phyloP scores from a whole-genome alignment of 495 filamentous ascomycete genomes.

The Hypoxylon fragiforme region DNA sequence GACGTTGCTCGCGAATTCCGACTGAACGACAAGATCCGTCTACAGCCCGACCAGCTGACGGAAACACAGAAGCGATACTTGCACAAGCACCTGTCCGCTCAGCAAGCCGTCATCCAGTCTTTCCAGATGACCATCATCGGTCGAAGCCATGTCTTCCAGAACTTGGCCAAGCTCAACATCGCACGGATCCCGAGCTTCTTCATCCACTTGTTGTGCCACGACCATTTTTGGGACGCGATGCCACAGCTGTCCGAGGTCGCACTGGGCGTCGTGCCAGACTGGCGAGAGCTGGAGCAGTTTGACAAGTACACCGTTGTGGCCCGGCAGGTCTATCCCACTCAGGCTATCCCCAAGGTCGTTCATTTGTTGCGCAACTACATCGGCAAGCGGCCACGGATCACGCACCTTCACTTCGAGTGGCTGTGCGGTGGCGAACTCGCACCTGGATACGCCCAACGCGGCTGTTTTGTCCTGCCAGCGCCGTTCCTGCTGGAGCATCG shows the following conservation, averaged over 20 bases:
- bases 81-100: constrained; percentile 60
- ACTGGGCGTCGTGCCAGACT: constrained; percentile 57
- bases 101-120: constrained; percentile 59
- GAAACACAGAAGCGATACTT: constrained; percentile 61
- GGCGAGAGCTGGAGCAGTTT: constrained; percentile 50
- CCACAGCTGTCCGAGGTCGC: constrained; percentile 47
- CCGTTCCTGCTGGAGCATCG: constrained; percentile 47
- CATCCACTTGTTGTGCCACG: constrained; percentile 45
- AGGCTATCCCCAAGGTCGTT: constrained; percentile 47
- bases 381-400: constrained; percentile 44
- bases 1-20: too few species aligned
- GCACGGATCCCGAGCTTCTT: constrained; percentile 56
- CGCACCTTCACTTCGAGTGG: constrained; percentile 58
- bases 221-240: constrained; percentile 57
- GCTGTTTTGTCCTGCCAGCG: constrained; percentile 55
- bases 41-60: constrained; percentile 40
- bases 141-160: constrained; percentile 44
- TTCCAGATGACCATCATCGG: constrained; percentile 58
- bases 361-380: constrained; percentile 48
- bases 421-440: constrained; percentile 60
- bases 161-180: constrained; percentile 52
- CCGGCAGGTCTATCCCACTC: constrained; percentile 44
- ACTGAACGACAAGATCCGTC: background rate
- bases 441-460: constrained; percentile 54
- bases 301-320: constrained; percentile 43